phyloP scores from a whole-genome alignment of 352 stramenopile genomes.

The Saprolegnia diclina region DNA sequence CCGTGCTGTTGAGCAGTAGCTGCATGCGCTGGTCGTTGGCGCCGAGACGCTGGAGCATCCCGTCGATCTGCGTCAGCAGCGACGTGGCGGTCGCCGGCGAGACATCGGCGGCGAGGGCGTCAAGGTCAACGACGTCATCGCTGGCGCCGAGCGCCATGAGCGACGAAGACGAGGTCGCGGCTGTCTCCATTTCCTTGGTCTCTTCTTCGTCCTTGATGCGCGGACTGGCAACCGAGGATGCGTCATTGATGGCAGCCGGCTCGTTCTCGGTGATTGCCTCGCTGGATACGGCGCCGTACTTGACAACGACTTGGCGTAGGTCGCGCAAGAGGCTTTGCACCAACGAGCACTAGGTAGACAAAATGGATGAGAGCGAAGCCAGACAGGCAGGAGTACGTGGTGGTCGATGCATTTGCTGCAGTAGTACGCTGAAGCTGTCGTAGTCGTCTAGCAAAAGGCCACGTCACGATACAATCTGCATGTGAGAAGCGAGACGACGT shows the following conservation, averaged over 20 bases:
- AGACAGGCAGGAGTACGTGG: slow-evolving; percentile 7
- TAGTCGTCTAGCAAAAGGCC: not conserved
- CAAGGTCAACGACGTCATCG: not conserved
- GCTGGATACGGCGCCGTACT: not conserved
- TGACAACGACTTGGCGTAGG: slow-evolving; percentile 17
- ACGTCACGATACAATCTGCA: not conserved
- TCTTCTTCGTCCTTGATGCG: not conserved
- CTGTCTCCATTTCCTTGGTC: not conserved
- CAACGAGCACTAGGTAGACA: slow-evolving; percentile 4
- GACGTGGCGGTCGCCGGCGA: slow-evolving; percentile 36
- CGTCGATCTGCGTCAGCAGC: slow-evolving; percentile 51
- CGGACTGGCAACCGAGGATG: not conserved
- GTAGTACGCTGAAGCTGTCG: slow-evolving; percentile 10
- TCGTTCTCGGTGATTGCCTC: not conserved
- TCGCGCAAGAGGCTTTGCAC: slow-evolving; percentile 16
- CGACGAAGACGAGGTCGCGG: not conserved
- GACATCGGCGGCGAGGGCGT: not conserved
- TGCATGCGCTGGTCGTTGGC: slow-evolving; percentile 50
- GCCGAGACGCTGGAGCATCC: slow-evolving; percentile 53
- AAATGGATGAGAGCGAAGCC: not conserved
- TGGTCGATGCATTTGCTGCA: slow-evolving; percentile 22
- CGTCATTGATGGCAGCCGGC: not conserved
- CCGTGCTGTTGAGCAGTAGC: slow-evolving; percentile 65
- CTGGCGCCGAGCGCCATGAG: not conserved
- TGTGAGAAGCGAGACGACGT: not conserved